phyloP scores from a whole-genome alignment of 1,284 basidiomycete species.

The Fistulina hepatica region DNA sequence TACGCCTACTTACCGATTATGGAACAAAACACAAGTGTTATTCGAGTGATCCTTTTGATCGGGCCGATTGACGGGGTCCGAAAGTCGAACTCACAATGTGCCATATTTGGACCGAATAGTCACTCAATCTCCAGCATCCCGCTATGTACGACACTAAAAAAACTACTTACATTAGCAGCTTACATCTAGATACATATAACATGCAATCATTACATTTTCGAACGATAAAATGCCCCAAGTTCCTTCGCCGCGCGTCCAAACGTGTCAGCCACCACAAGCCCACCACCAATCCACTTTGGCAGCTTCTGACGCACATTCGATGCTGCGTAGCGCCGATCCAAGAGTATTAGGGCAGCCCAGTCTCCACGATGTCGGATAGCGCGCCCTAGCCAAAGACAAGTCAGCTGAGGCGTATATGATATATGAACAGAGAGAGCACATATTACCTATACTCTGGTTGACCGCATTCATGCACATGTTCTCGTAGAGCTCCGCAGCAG shows the following conservation, averaged over 20 bases:
- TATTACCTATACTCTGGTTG: constrained; percentile 92
- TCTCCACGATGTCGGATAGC: constrained; percentile 83
- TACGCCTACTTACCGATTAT: too few relatives aligned
- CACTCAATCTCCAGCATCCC: too few relatives aligned
- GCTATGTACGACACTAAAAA: too few relatives aligned
- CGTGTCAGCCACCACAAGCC: constrained; percentile 47
- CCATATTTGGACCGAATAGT: too few relatives aligned
- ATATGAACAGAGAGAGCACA: constrained; percentile 17
- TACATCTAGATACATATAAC: too few relatives aligned
- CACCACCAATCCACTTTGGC: constrained; percentile 78
- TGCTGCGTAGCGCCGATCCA: constrained; percentile 72
- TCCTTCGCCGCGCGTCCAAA: constrained; percentile 71
- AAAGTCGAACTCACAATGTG: too few relatives aligned
- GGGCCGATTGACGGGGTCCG: too few relatives aligned
- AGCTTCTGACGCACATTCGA: constrained; percentile 63
- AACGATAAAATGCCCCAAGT: constrained; percentile 53
- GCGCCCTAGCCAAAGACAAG: constrained; percentile 44
- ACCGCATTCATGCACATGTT: constrained; percentile 96
- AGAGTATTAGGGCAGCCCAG: constrained; percentile 78
- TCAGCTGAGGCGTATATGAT: constrained; percentile 4
- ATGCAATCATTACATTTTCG: too few relatives aligned
- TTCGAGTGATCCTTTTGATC: too few relatives aligned
- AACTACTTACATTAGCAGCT: too few relatives aligned
- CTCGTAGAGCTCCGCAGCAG: constrained; percentile 78
- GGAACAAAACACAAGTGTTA: too few relatives aligned